These are phyloP conservation scores for Aspergillus awamori DNA, from an alignment of 2,329 filamentous ascomycete genomes.

Conservation along the genomic window DNA sequence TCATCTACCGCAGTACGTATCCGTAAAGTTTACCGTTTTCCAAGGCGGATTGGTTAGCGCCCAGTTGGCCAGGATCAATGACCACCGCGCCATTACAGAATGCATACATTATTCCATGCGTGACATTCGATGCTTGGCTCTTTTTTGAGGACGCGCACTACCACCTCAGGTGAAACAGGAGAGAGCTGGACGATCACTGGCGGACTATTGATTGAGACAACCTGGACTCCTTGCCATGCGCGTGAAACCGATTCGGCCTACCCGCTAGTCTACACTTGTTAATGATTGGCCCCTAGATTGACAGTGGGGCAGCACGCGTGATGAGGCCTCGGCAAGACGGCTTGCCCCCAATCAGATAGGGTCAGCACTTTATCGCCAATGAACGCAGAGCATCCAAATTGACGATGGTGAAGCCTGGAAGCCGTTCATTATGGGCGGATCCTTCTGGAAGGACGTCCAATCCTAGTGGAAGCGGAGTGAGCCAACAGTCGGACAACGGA, in stretches of 20 bases:
- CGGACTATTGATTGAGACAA: background rate
- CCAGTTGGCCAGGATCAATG: background rate
- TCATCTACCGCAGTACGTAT: background rate
- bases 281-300: background rate
- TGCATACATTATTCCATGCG: background rate
- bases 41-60: background rate
- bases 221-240: background rate
- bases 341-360: background rate
- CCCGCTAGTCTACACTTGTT: background rate
- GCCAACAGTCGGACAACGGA: background rate
- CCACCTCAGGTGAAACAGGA: background rate
- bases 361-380: background rate
- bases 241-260: constrained; percentile 1
- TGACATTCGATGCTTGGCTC: background rate
- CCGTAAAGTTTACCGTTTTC: background rate
- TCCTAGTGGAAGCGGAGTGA: background rate
- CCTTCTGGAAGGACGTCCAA: background rate
- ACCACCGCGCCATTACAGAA: background rate
- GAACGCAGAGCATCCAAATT: background rate
- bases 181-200: background rate
- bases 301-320: background rate
- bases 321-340: background rate
- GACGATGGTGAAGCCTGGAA: background rate
- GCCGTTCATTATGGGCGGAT: background rate
- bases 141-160: background rate